Evolutionary conservation across 1,139 yeast genomes (phyloP), one percentile per base, ranked within the genome.

Genomic region (Suhomyces ambrosiae): DNA sequence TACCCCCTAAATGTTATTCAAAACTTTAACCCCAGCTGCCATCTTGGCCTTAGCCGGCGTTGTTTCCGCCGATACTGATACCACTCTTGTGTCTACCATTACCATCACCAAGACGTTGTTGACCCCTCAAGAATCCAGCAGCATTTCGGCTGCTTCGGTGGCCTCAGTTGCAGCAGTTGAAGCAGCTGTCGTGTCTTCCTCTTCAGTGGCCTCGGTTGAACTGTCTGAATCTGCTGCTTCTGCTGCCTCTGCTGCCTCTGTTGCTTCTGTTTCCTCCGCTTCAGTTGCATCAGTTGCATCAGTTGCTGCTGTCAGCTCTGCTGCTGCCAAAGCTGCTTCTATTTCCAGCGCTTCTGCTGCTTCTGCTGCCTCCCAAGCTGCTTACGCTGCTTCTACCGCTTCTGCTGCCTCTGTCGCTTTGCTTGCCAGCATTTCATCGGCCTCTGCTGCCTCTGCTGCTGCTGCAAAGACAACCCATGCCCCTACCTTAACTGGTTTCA

Each of bases 91-190:
- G 16, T 56, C 68, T 30, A 70, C 76, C 28, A 51, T 71, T 41
- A 70, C 75, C 34, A 50, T 68, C 49, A 71, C 76, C 47, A 60
- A 56, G 39, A 71, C 76, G 25, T 50, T 69, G 45, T 66, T 65
- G 56, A 62, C 72, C 35, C 75, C 74, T 29, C 59, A 61, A 47
- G 70, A 69, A 51, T 67, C 65, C 18, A 49, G 61, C 34, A 59
- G 68, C 33, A 32, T 63, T 9, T 32, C 40, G 42, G 30, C 51
- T 44, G 49, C 56, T 18, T 38, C 53, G 12, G 53, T 48, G 10
- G 51, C 57, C 9, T 46, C 26, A 8, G 37, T 30, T 10, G 44
- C 38, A 3, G 38, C 50, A 10, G 39, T 19, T 3, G 45, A 42
- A 2, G 39, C 49, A 10, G 52, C 52, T 12, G 49, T 52, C 25